Evolutionary conservation across 2,329 filamentous ascomycete genomes (phyloP).

Genomic region (Alternaria conjuncta): DNA sequence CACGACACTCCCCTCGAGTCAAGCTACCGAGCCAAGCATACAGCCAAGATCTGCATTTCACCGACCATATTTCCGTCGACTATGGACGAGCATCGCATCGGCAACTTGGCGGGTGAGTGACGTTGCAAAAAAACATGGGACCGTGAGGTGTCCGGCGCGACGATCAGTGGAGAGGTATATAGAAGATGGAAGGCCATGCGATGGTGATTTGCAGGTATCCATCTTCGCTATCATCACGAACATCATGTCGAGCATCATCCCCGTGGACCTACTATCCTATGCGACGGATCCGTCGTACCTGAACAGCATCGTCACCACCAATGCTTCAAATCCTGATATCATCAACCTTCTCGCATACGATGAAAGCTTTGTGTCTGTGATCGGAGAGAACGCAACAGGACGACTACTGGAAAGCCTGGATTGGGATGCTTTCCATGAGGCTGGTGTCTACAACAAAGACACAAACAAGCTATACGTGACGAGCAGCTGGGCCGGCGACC

Average conservation of each 20-base stretch:
- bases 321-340: constrained; percentile 38
- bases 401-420: constrained; percentile 40
- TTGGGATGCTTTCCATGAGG: constrained; percentile 50
- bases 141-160: neutral
- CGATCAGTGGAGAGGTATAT: neutral
- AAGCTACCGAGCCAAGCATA: neutral
- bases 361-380: constrained; percentile 38
- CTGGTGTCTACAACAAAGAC: constrained; percentile 41
- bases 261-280: constrained; percentile 40
- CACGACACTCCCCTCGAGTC: neutral
- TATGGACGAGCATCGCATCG: neutral
- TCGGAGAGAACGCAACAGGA: constrained; percentile 41
- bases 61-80: neutral
- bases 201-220: neutral
- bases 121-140: neutral
- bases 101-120: neutral
- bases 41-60: neutral
- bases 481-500: constrained; percentile 43
- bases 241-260: constrained; percentile 39
- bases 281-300: constrained; percentile 43
- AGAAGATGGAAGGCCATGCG: neutral
- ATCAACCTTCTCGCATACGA: constrained; percentile 50
- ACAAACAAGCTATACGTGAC: constrained; percentile 53
- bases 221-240: constrained; percentile 28
- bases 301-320: constrained; percentile 34